Conservation (phyloP, 805 yeast genomes). For the Hanseniaspora hatyaiensis region DNA sequence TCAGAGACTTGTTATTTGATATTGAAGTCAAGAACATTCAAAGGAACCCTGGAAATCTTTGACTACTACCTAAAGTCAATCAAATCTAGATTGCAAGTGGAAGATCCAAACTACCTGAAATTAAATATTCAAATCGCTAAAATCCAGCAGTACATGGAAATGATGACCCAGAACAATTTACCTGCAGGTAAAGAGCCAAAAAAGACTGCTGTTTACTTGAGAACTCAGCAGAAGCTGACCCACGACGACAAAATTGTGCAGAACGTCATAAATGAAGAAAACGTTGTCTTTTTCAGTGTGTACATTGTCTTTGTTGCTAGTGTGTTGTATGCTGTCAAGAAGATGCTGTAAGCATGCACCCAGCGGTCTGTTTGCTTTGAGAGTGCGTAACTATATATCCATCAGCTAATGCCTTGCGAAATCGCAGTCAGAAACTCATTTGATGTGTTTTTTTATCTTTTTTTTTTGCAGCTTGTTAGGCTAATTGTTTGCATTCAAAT, state of each 20-base stretch:
- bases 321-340: background rate
- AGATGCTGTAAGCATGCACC: no score
- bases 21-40: slow-evolving; percentile 58
- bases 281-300: slow-evolving; percentile 24
- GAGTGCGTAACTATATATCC: no score
- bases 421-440: no score
- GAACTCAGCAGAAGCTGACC: slow-evolving; percentile 35
- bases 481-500: no score
- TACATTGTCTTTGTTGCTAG: slow-evolving; percentile 18
- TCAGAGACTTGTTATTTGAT: slow-evolving; percentile 75
- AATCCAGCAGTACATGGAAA: slow-evolving; percentile 78
- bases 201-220: slow-evolving; percentile 30
- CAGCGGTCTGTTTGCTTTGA: no score
- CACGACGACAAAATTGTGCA: slow-evolving; percentile 30
- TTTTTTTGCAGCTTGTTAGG: background rate
- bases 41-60: slow-evolving; percentile 68
- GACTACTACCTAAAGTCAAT: slow-evolving; percentile 60
- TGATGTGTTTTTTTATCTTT: background rate
- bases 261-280: slow-evolving; percentile 23
- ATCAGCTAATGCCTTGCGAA: no score
- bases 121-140: slow-evolving; percentile 79
- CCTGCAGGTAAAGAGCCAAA: slow-evolving; percentile 43
- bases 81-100: slow-evolving; percentile 65
- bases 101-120: slow-evolving; percentile 75
- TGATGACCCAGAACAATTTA: slow-evolving; percentile 51